Conservation (phyloP, 2,329 filamentous ascomycete genomes). For the Claviceps sp. region DNA sequence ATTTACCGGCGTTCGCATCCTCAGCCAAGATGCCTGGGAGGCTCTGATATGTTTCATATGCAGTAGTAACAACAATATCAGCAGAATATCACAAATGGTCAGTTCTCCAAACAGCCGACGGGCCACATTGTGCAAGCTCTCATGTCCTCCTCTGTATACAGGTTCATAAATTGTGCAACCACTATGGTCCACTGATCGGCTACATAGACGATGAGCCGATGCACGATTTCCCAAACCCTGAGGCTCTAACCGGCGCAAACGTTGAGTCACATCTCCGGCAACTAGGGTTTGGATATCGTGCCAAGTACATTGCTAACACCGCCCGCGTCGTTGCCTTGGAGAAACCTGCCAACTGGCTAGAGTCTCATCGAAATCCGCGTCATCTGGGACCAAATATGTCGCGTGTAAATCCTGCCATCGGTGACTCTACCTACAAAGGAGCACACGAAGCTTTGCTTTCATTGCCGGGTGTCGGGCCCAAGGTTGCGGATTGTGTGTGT, state of each 20-base stretch:
- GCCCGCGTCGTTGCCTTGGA: conserved; percentile 59
- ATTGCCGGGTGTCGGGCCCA: conserved; percentile 83
- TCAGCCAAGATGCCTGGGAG: conserved; percentile 95
- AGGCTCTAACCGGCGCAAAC: conserved; percentile 54
- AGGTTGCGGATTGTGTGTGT: conserved; percentile 93
- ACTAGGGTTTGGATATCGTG: conserved; percentile 87
- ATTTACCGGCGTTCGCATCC: conserved; percentile 82
- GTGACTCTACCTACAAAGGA: conserved; percentile 49
- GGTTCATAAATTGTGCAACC: conserved; percentile 73
- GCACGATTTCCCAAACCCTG: conserved; percentile 75
- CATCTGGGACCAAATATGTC: conserved; percentile 39
- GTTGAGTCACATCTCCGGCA: conserved; percentile 70
- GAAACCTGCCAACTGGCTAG: conserved; percentile 61
- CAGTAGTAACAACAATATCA: conserved; percentile 97
- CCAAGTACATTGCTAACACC: conserved; percentile 82
- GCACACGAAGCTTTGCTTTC: conserved; percentile 70
- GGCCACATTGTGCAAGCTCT: neutral
- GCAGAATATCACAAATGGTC: conserved; percentile 93
- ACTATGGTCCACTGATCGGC: conserved; percentile 71
- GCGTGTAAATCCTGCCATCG: conserved; percentile 15
- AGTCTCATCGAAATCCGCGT: conserved; percentile 64
- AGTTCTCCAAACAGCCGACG: conserved; percentile 4
- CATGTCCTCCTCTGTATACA: conserved; percentile 13
- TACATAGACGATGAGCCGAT: conserved; percentile 57
- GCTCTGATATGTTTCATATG: conserved; percentile 89